Conservation (phyloP, 1,284 basidiomycete species). For the Cryptococcus sp. region DNA sequence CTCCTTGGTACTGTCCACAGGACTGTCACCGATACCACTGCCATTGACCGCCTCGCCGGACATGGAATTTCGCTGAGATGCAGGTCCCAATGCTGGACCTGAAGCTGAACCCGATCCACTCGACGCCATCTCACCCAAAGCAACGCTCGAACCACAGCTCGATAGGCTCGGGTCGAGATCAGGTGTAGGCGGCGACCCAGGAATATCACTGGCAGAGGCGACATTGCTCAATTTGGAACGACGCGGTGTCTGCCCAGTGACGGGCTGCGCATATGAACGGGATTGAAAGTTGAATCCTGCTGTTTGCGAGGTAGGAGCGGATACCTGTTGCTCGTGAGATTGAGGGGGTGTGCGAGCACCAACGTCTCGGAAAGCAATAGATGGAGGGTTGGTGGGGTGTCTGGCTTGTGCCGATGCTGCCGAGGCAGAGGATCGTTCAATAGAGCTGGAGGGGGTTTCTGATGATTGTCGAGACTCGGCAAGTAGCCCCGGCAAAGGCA, state of each 20-base stretch:
- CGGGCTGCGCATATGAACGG: neutral
- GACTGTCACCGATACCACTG: neutral
- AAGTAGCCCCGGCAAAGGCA: slow-evolving; percentile 22
- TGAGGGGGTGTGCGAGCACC: neutral
- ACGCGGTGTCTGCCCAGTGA: slow-evolving; percentile 1
- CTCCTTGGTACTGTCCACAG: neutral
- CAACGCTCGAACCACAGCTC: slow-evolving; percentile 13
- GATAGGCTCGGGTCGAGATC: slow-evolving; percentile 31
- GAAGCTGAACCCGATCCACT: slow-evolving; percentile 8
- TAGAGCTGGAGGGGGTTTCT: neutral
- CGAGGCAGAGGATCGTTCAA: neutral
- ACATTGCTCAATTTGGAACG: slow-evolving; percentile 1
- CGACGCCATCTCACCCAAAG: slow-evolving; percentile 12
- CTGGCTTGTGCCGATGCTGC: neutral
- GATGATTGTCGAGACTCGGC: slow-evolving; percentile 7
- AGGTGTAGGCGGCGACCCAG: slow-evolving; percentile 29
- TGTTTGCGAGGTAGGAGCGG: no score
- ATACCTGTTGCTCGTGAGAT: neutral
- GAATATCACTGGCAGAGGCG: slow-evolving; percentile 1
- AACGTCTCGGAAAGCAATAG: slow-evolving; percentile 1
- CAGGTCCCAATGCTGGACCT: neutral
- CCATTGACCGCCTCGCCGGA: neutral
- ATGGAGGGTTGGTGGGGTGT: neutral
- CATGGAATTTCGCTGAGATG: no score
- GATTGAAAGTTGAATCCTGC: neutral